phyloP scores from a whole-genome alignment of 768 basidiomycete species.

The Favolaschia claudopus region DNA sequence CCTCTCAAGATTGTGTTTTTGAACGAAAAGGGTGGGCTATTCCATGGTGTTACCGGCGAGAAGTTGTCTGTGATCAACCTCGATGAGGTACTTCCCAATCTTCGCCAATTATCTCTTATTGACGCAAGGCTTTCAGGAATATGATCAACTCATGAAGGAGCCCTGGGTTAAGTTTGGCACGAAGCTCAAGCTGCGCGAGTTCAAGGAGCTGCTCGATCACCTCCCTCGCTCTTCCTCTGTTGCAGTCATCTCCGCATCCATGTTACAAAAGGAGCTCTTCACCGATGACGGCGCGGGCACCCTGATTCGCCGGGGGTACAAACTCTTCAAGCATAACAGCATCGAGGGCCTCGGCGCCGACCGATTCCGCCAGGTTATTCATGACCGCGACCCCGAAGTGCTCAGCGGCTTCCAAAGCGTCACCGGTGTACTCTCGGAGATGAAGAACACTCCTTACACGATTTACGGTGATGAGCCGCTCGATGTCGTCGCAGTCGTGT shows the following conservation, averaged over 20 bases:
- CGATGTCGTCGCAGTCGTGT: conserved; percentile 93
- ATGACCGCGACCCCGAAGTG: conserved; percentile 95
- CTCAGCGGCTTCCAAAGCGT: conserved; percentile 84
- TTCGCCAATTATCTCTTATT: conserved; percentile 1
- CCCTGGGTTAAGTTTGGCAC: conserved; percentile 99
- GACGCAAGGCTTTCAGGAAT: conserved; percentile 71
- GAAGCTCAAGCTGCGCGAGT: conserved; percentile 98
- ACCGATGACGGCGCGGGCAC: conserved; percentile 98
- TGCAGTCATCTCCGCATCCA: conserved; percentile 93
- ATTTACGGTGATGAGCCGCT: conserved; percentile 99
- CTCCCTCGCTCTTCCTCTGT: conserved; percentile 98
- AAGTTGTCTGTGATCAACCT: conserved; percentile 96
- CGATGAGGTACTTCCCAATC: conserved; percentile 72
- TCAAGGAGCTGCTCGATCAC: conserved; percentile 98
- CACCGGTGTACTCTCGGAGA: conserved; percentile 82
- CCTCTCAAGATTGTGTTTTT: conserved; percentile 98
- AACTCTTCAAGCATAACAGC: conserved; percentile 88
- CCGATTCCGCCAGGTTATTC: conserved; percentile 92
- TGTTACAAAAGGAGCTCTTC: conserved; percentile 97
- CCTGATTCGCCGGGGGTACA: conserved; percentile 97
- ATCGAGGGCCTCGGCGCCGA: conserved; percentile 91
- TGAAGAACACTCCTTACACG: conserved; percentile 86
- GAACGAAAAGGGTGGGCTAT: conserved; percentile 98
- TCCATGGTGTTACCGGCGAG: conserved; percentile 96
- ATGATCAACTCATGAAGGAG: conserved; percentile 95